Base-by-base conservation (phyloP, 75 land plant genomes). In the Chamaecyparis obtusa region DNA sequence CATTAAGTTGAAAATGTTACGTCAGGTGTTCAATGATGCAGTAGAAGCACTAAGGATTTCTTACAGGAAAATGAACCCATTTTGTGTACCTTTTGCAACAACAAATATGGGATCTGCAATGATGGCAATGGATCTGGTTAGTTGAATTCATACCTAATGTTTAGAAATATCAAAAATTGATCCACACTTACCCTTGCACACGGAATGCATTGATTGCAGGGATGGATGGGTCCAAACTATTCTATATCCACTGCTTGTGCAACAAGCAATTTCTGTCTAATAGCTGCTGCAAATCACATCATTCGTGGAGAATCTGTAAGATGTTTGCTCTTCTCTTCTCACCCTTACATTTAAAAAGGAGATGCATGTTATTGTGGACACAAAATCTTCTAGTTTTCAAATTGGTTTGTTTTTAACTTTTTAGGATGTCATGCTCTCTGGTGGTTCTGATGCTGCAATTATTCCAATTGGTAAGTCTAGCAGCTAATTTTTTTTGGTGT, bases 51-150 rank as follows among this genome's bases (percentile, higher is more conserved):
- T 90, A 75, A 90, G 88, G 80, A 84, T 90, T 67, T 90, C 92
- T 14, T 87, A 90, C 55, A 54, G 89, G 84, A 91, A 92, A 55
- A 86, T 91, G 87, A 91, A 92, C 44, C 93, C 93, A 44, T 87
- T 89, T 39, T 92, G 93, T 86, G 88, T 92, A 46, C 93, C 93
- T 49, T 89, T 89, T 80, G 87, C 91, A 44, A 89, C 89, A 83
- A 89, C 91, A 75, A 92, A 92, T 72, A 89, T 89, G 93, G 93
- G 93, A 49, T 89, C 93, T 37, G 93, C 93, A n/a, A 89, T 91
- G 83, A 72, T 92, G 69, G 91, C 93, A 16, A 91, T 92, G 87
- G 93, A 92, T 35, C 54, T 91, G 87, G 92, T 91, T 69, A 76
- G 88, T 43, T 17, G 30, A 30, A 7, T 51, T 51, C 55, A 30